These are phyloP conservation scores for Aspergillus nanangensis DNA, from an alignment of 495 filamentous ascomycete genomes.

Conservation along the genomic window DNA sequence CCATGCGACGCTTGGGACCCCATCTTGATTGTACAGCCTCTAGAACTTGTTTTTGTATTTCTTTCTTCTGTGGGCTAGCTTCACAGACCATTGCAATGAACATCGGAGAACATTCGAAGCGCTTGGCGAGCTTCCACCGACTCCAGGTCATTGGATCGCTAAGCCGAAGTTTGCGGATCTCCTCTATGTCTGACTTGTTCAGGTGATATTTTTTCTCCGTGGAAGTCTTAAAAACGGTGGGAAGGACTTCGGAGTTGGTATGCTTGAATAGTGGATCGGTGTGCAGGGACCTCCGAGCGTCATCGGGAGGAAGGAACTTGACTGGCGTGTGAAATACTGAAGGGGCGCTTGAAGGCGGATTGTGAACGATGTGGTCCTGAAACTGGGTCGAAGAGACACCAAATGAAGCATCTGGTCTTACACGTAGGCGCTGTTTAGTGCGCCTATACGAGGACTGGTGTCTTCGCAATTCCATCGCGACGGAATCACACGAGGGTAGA, in stretches of 20 bases:
- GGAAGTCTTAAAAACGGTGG: slow-evolving; percentile 48
- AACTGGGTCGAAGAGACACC: slow-evolving; percentile 38
- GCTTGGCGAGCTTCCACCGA: slow-evolving; percentile 60
- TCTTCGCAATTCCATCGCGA: slow-evolving; percentile 35
- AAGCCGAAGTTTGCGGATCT: slow-evolving; percentile 68
- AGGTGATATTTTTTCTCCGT: slow-evolving; percentile 75
- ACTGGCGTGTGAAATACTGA: slow-evolving; percentile 81
- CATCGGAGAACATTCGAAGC: slow-evolving; percentile 69
- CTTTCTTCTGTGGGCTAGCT: slow-evolving; percentile 42
- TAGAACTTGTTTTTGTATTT: slow-evolving; percentile 48
- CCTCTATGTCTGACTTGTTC: slow-evolving; percentile 63
- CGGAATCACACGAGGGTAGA: slow-evolving; percentile 32
- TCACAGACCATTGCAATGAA: slow-evolving; percentile 62
- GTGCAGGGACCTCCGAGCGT: slow-evolving; percentile 62
- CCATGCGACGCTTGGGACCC: slow-evolving; percentile 65
- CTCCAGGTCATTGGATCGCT: slow-evolving; percentile 71
- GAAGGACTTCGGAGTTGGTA: slow-evolving; percentile 36
- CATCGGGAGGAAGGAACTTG: slow-evolving; percentile 80
- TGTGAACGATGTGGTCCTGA: slow-evolving; percentile 77
- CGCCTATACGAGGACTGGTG: slow-evolving; percentile 68
- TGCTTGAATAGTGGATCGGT: slow-evolving; percentile 15
- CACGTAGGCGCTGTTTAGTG: slow-evolving; percentile 64
- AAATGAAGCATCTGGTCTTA: slow-evolving; percentile 72
- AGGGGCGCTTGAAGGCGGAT: slow-evolving; percentile 82
- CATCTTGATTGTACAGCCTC: slow-evolving; percentile 65